These are phyloP conservation scores for Dactylellina drechsleri DNA, from an alignment of 2,329 filamentous ascomycete genomes.

Conservation along the genomic window DNA sequence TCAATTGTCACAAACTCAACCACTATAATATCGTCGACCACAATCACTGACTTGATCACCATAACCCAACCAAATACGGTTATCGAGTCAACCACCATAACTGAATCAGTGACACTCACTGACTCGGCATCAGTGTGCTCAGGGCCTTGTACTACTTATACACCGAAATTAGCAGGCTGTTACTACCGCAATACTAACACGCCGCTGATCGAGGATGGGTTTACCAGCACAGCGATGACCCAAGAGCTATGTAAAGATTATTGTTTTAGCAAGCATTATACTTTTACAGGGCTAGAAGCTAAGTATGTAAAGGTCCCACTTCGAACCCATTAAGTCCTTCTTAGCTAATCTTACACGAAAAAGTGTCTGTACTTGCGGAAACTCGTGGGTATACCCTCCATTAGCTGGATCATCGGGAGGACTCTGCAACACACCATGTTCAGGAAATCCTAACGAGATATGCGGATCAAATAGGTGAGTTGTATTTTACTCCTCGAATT, in stretches of 20 bases:
- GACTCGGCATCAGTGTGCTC: background rate
- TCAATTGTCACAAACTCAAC: background rate
- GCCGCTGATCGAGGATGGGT: background rate
- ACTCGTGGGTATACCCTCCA: background rate
- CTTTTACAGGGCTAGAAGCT: background rate
- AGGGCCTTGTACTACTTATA: no score
- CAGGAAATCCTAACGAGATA: background rate
- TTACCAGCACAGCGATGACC: background rate
- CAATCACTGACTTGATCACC: background rate
- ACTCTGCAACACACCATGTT: background rate
- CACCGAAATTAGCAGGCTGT: background rate
- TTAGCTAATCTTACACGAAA: background rate
- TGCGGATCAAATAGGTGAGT: background rate
- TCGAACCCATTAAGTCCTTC: no score
- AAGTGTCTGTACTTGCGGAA: background rate
- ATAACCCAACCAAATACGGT: background rate
- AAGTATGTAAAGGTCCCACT: no score
- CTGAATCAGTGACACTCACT: background rate
- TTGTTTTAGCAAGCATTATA: background rate
- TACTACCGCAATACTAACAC: background rate
- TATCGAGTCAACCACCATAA: no score
- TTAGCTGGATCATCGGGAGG: background rate
- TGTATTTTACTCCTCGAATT: no score
- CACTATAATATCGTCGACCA: background rate
- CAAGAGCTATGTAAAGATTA: slow-evolving; percentile 4